A percentile compares a stretch with the other conserved stretches of the same genome.
Evolutionary conservation across 805 yeast genomes (phyloP).

Genomic region (Metschnikowia arizonensis): DNA sequence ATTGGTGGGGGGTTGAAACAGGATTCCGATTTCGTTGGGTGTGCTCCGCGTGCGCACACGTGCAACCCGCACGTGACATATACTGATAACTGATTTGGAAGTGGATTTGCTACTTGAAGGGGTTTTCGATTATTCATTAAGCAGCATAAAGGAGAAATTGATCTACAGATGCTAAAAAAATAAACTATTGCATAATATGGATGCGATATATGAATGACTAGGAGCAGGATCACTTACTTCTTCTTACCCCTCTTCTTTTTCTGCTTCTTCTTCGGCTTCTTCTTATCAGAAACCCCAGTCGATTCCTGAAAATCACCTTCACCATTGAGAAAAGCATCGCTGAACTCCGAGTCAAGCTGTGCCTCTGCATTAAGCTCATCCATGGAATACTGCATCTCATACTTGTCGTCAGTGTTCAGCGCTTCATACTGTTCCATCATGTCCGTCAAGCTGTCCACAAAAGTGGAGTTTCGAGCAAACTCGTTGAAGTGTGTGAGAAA

Average conservation of each 20-base stretch:
- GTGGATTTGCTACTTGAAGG: too few relatives aligned
- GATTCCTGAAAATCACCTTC: constrained; percentile 20
- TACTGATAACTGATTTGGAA: too few relatives aligned
- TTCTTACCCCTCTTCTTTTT: constrained; percentile 27
- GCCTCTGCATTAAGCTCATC: constrained; percentile 11
- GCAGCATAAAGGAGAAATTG: too few relatives aligned
- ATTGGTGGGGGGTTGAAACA: constrained; percentile 15
- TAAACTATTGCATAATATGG: too few relatives aligned
- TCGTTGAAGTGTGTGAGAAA: constrained; percentile 30
- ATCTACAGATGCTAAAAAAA: too few relatives aligned
- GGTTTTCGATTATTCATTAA: too few relatives aligned
- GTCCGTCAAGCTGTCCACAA: constrained; percentile 26
- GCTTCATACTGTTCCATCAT: constrained; percentile 10
- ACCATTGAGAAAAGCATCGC: constrained; percentile 28
- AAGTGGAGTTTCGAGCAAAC: constrained; percentile 27
- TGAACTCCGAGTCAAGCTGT: constrained; percentile 26
- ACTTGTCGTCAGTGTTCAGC: constrained; percentile 3
- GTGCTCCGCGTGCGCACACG: constrained; percentile 2
- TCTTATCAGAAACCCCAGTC: constrained; percentile 4
- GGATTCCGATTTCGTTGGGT: neutral
- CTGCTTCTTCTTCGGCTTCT: constrained; percentile 24
- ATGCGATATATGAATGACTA: neutral
- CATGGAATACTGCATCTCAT: constrained; percentile 1
- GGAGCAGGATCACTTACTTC: too few relatives aligned
- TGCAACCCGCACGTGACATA: neutral